Evolutionary conservation across 2,329 filamentous ascomycete genomes (phyloP).

Genomic region (Epichloe coenophiala): DNA sequence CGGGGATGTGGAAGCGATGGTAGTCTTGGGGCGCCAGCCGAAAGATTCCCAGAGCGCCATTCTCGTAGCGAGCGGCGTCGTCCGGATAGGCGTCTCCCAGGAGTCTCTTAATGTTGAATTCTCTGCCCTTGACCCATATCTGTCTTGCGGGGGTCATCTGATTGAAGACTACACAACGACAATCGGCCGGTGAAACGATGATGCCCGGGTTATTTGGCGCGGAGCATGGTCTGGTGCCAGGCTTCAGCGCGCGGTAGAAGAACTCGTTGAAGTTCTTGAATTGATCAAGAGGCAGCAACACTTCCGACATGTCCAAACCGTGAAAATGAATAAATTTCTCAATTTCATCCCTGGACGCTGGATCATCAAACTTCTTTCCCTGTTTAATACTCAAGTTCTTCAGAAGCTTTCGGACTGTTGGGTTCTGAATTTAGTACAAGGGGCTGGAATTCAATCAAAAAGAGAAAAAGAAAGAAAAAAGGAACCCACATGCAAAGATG

Average conservation of each 20-base stretch:
- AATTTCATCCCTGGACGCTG: constrained; percentile 77
- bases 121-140: constrained; percentile 94
- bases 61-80: constrained; percentile 70
- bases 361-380: constrained; percentile 92
- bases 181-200: constrained; percentile 88
- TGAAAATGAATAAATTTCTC: constrained; percentile 89
- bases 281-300: constrained; percentile 61
- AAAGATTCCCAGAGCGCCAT: constrained; percentile 74
- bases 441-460: not conserved
- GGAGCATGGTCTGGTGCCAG: constrained; percentile 74
- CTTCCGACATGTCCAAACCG: constrained; percentile 84
- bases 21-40: constrained; percentile 94
- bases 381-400: constrained; percentile 90
- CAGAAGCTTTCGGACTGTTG: constrained; percentile 73
- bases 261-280: constrained; percentile 99
- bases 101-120: constrained; percentile 79
- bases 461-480: not conserved
- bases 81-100: constrained; percentile 82
- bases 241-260: constrained; percentile 91
- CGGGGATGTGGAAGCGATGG: constrained; percentile 94
- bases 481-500: not conserved
- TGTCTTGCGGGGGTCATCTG: constrained; percentile 74
- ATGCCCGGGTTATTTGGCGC: constrained; percentile 75
- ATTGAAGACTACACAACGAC: constrained; percentile 88
- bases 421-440: constrained; percentile 11